These are phyloP conservation scores for Lepraria neglecta DNA, from an alignment of 495 filamentous ascomycete genomes.

Conservation along the genomic window DNA sequence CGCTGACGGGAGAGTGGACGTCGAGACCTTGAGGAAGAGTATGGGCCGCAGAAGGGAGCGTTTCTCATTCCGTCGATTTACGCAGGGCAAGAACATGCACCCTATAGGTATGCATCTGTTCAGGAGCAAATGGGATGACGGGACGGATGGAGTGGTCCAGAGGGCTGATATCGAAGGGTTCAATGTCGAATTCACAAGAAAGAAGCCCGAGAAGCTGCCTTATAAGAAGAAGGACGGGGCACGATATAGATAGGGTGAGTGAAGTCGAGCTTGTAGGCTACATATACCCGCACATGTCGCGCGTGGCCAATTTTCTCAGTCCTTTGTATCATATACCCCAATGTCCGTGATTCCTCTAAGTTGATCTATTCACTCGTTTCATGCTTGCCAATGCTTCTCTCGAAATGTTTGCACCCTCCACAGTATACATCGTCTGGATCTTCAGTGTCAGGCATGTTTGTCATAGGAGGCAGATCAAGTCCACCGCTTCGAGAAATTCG, in stretches of 20 bases:
- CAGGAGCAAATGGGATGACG: conserved; percentile 82
- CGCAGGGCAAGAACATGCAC: conserved; percentile 57
- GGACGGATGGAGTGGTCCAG: conserved; percentile 78
- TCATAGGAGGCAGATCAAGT: conserved; percentile 45
- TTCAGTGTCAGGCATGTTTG: conserved; percentile 47
- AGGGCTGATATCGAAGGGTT: conserved; percentile 64
- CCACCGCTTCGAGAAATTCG: conserved; percentile 20
- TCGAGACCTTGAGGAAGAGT: conserved; percentile 47
- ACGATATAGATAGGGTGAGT: conserved; percentile 23
- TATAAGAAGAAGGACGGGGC: conserved; percentile 43
- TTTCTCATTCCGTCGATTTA: conserved; percentile 63
- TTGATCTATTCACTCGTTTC: not conserved
- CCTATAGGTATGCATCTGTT: conserved; percentile 82
- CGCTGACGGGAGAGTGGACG: conserved; percentile 53
- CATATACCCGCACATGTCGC: not conserved
- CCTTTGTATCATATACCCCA: not conserved
- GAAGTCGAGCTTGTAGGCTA: not conserved
- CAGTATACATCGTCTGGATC: conserved; percentile 45
- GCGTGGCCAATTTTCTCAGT: not conserved
- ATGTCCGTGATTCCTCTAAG: too few species aligned
- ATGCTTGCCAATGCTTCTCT: too few species aligned
- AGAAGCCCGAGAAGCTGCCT: conserved; percentile 54
- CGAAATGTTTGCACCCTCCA: conserved; percentile 31
- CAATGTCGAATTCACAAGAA: conserved; percentile 77
- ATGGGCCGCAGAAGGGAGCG: conserved; percentile 50